phyloP scores from a whole-genome alignment of 768 basidiomycete genomes.

The Scleroderma bovista region DNA sequence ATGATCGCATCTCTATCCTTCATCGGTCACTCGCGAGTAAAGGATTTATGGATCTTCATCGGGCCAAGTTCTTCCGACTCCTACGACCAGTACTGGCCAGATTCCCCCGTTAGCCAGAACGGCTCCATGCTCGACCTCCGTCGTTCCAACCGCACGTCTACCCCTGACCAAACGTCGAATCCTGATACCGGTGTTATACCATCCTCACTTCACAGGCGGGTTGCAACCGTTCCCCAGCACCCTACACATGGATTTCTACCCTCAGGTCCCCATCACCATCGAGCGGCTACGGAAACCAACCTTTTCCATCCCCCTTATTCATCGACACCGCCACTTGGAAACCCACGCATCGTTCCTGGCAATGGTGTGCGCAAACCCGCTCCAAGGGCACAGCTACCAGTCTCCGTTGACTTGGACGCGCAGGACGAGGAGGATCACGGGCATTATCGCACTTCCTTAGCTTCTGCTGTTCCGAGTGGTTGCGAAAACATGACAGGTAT shows the following conservation, averaged over 20 bases:
- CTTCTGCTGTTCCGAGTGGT: constrained; percentile 48
- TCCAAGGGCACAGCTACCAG: constrained; percentile 57
- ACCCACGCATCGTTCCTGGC: constrained; percentile 25
- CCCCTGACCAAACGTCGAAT: constrained; percentile 23
- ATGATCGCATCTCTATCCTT: constrained; percentile 68
- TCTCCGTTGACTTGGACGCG: constrained; percentile 45
- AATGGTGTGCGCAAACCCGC: constrained; percentile 54
- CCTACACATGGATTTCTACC: constrained; percentile 4
- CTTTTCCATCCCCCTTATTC: constrained; percentile 14
- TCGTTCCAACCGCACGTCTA: constrained; percentile 28
- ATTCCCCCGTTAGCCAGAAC: constrained; percentile 31
- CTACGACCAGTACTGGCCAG: constrained; percentile 29
- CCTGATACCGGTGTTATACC: constrained; percentile 20
- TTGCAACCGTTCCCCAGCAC: constrained; percentile 27
- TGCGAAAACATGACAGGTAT: constrained; percentile 65
- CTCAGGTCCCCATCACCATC: constrained; percentile 24
- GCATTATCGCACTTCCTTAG: constrained; percentile 39
- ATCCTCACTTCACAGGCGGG: constrained; percentile 26
- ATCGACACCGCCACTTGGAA: constrained; percentile 11
- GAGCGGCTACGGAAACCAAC: constrained; percentile 31
- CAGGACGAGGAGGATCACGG: constrained; percentile 29
- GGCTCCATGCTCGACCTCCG: constrained; percentile 33
- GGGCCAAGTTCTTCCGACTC: constrained; percentile 39
- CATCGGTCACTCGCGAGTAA: constrained; percentile 63
- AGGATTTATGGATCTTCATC: constrained; percentile 76